Evolutionary conservation across 495 filamentous ascomycete genomes (phyloP).

Genomic region (Xylaria telfairii): DNA sequence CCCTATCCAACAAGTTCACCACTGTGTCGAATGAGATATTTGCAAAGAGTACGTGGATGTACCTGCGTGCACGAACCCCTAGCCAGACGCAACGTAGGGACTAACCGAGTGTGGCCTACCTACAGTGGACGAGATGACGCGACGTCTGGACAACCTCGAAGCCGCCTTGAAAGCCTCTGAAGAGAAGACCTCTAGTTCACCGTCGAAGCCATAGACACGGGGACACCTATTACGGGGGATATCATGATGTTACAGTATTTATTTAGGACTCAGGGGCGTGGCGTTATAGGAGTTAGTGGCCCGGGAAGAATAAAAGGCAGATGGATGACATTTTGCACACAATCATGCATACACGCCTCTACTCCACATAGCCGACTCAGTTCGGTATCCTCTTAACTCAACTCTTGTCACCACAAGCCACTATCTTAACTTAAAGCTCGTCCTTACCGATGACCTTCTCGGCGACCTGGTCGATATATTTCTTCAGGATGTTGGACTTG

Average conservation of each 20-base stretch:
- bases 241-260: slow-evolving; percentile 1
- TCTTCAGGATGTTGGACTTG: slow-evolving; percentile 86
- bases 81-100: neutral
- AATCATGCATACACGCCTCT: slow-evolving; percentile 1
- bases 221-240: neutral
- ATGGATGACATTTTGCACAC: neutral
- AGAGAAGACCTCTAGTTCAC: slow-evolving; percentile 44
- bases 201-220: slow-evolving; percentile 33
- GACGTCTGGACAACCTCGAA: slow-evolving; percentile 86
- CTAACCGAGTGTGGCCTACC: slow-evolving; percentile 6
- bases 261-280: slow-evolving; percentile 25
- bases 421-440: slow-evolving; percentile 63
- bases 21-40: slow-evolving; percentile 83
- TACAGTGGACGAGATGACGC: slow-evolving; percentile 94
- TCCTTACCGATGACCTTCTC: slow-evolving; percentile 60
- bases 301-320: neutral
- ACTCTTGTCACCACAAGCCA: neutral
- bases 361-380: slow-evolving; percentile 7
- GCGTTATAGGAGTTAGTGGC: slow-evolving; percentile 32
- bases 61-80: slow-evolving; percentile 1
- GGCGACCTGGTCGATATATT: slow-evolving; percentile 61
- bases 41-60: slow-evolving; percentile 71
- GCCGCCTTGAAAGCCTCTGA: slow-evolving; percentile 65
- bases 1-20: slow-evolving; percentile 82
- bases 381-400: slow-evolving; percentile 15